These are phyloP conservation scores for Boletus coccyginus DNA, from an alignment of 768 basidiomycete genomes.

Conservation along the genomic window DNA sequence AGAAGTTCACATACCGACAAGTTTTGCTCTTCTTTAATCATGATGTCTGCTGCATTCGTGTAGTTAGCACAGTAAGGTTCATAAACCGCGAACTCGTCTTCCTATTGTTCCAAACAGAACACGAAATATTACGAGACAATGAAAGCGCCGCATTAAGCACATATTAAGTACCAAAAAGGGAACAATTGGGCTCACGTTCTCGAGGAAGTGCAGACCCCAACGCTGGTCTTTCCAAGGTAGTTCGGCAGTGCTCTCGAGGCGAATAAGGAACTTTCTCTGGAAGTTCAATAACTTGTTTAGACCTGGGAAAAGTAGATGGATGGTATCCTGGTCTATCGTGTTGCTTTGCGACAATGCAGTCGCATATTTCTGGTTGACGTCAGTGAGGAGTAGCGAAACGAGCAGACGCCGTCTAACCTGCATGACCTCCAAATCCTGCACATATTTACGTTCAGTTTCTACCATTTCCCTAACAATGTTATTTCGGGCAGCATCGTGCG, in stretches of 20 bases:
- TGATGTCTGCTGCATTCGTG: conserved; percentile 80
- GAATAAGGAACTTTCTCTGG: conserved; percentile 91
- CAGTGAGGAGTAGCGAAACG: conserved; percentile 8
- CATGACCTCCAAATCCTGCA: conserved; percentile 94
- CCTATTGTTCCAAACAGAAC: conserved; percentile 57
- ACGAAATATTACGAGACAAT: conserved; percentile 35
- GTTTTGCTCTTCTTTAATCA: conserved; percentile 83
- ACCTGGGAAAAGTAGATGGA: conserved; percentile 93
- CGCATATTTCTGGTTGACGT: conserved; percentile 73
- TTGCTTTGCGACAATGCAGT: conserved; percentile 77
- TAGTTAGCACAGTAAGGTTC: conserved; percentile 98
- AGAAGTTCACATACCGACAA: conserved; percentile 61
- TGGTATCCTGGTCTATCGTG: conserved; percentile 90
- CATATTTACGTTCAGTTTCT: conserved; percentile 94
- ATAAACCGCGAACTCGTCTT: conserved; percentile 93
- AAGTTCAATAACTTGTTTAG: conserved; percentile 95
- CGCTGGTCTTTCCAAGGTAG: conserved; percentile 79
- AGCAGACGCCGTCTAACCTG: conserved; percentile 56
- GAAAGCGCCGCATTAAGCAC: conserved; percentile 40
- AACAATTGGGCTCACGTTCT: conserved; percentile 56
- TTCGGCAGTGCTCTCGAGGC: conserved; percentile 82
- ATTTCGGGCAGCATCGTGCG: conserved; percentile 65
- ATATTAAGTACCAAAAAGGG: conserved; percentile 7
- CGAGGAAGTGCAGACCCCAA: conserved; percentile 84
- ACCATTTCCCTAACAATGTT: conserved; percentile 87